phyloP scores from a whole-genome alignment of 148 eudicot genomes.

The Mesembryanthemum crystallinum region DNA sequence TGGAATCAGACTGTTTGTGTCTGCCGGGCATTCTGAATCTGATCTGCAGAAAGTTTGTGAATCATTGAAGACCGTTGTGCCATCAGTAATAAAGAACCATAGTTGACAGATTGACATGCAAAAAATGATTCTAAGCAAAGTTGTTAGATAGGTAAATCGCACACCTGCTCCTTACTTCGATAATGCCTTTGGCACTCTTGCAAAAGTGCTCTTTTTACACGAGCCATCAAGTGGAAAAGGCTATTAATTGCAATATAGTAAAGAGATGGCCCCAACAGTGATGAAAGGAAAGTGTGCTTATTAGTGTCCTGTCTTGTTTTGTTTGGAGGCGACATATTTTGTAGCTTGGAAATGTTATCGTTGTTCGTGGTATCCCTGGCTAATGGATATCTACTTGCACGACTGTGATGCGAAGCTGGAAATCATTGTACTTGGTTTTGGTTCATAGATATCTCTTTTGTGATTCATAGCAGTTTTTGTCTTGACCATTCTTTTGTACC shows the following conservation, averaged over 20 bases:
- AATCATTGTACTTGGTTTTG: constrained; percentile 7
- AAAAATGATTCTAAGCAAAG: not conserved
- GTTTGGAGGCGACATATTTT: not conserved
- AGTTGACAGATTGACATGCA: not conserved
- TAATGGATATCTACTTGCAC: not conserved
- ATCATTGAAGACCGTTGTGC: constrained; percentile 57
- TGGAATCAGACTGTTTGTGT: constrained; percentile 71
- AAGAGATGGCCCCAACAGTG: not conserved
- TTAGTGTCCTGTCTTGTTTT: not conserved
- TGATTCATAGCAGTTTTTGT: not conserved
- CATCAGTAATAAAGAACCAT: constrained; percentile 29
- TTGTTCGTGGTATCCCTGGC: not conserved
- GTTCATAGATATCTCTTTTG: not conserved
- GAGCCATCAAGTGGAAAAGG: not conserved
- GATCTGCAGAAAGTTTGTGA: constrained; percentile 62
- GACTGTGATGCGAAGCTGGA: not conserved
- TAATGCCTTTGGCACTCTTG: not conserved
- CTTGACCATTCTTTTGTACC: not conserved
- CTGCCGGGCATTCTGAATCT: constrained; percentile 79
- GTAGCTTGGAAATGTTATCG: not conserved
- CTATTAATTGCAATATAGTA: not conserved
- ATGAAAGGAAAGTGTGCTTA: not conserved
- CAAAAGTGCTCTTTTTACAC: not conserved
- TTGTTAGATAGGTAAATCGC: not conserved
- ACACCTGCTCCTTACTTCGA: not conserved